Evolutionary conservation across 768 basidiomycete genomes (phyloP), one percentile per base, ranked within the genome.

Genomic region (Epithele typhae): DNA sequence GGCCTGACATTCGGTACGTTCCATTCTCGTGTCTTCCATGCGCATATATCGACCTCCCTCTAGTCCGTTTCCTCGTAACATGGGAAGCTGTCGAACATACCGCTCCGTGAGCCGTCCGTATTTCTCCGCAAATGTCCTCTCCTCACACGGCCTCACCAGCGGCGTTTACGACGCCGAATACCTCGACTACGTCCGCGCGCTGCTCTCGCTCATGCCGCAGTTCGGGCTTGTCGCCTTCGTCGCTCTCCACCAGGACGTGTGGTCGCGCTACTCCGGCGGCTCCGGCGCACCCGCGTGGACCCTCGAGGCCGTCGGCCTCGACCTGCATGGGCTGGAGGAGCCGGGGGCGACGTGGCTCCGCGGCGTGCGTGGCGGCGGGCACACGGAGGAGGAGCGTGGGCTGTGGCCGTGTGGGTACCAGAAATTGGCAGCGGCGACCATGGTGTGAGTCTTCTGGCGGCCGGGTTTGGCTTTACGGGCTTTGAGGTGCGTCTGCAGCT

Each of bases 281-380:
- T 95, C 92, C 1, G 95, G 96, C 1, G 94, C 95, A 0, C 96
- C 96, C 1, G 92, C 89, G 3, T 99, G 96, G 95, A 96, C 93
- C 1, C 70, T 98, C 1, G 84, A 91, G 49, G 65, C 77, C 9
- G 85, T 82, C 7, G 96, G 95, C 0, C 92, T 98, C 52, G 88
- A 95, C 59, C 68, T 96, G 2, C 68, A 77, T 35, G 78, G 79
- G 1, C 69, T 98, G 3, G 92, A 94, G 52, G 79, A 85, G 45
- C 80, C 84, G 0, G 88, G 85, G 0, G 88, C 92, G 0, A 95
- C 92, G 0, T 97, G 94, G 83, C 67, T 95, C 0, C 71, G 76
- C 33, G 93, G 92, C 1, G 80, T 92, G 25, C 78, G 77, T 49
- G 81, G 85, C 40, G 82, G 84, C 32, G 87, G 89, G 11, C 81